Base-by-base conservation (phyloP, 306 rosid genomes). In the Prunus mongolica region DNA sequence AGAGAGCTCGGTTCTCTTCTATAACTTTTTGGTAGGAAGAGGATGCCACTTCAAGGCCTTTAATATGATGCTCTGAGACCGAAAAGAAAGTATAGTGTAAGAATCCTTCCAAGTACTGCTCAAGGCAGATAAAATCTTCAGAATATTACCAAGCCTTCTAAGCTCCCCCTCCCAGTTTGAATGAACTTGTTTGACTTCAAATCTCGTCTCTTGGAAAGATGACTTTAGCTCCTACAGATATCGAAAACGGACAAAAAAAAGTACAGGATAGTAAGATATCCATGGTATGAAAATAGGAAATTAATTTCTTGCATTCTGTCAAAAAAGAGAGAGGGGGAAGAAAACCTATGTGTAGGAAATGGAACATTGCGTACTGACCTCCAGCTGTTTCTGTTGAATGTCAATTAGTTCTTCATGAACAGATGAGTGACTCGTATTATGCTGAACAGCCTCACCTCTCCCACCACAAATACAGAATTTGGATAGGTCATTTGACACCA, bases 11-110 rank as follows among this genome's bases (percentile, higher is more conserved):
- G 71, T 95, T 95, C 78, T 95, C 98, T 82, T 92, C 96, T 9
- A 95, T 80, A 57, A 95, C 91, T 80, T 86, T 84, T 76, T 95
- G 90, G 83, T 95, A 95, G 73, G 96, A 92, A 74, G 90, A 86
- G 75, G 98, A 89, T 57, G 93, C 77, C 65, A 74, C 91, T 82
- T 94, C 95, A 70, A 94, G 93, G 70, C 82, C 82, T 85, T 88
- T 88, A 56, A 92, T 82, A 85, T 95, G 92, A 76, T 80, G 82
- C 74, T 66, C 98, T 95, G 83, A 78, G 79, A 82, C 52, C 5
- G 0, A 63, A 30, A 76, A 56, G 63, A 65, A 52, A 52, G 3
- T 15, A 34, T 28, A 27, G 67, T 4, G 68, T 47, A 73, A 86
- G 45, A 67, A n/a, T 52, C 67, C 67, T 78, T 38, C 22, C 45